phyloP scores from a whole-genome alignment of 2,329 filamentous ascomycete species.

The Metarhizium rileyi region DNA sequence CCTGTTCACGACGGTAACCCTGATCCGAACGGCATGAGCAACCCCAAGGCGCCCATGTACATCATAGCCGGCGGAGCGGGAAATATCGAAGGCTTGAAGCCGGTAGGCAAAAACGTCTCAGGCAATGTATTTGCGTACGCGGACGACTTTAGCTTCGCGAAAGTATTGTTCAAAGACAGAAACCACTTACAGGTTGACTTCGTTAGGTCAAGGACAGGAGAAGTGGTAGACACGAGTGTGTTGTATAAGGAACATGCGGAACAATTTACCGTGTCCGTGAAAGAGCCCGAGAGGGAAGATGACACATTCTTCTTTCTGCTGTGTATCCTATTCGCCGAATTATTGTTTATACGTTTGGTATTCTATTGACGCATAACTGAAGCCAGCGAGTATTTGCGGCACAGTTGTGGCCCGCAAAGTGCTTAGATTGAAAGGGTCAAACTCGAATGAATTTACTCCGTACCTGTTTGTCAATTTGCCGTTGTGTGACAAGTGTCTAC shows the following conservation, averaged over 20 bases:
- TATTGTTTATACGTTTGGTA: too few species aligned
- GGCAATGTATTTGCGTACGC: constrained; percentile 40
- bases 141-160: constrained; percentile 42
- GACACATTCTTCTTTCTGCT: too few species aligned
- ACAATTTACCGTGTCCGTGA: constrained; percentile 25
- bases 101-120: constrained; percentile 29
- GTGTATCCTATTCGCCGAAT: too few species aligned
- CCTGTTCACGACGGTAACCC: constrained; percentile 25
- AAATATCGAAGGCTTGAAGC: constrained; percentile 42
- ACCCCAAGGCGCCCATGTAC: constrained; percentile 22
- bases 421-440: too few species aligned
- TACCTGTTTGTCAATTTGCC: too few species aligned
- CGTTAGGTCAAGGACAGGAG: constrained; percentile 36
- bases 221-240: constrained; percentile 35
- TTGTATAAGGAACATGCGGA: constrained; percentile 38
- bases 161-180: constrained; percentile 34
- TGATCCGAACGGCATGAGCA: constrained; percentile 26
- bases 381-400: too few species aligned
- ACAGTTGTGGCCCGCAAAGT: too few species aligned
- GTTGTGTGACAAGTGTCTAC: too few species aligned
- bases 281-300: too few species aligned
- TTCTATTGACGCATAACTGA: too few species aligned
- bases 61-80: constrained; percentile 44
- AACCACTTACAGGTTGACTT: constrained; percentile 41
- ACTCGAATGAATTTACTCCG: too few species aligned